phyloP scores from a whole-genome alignment of 78 protist species.

The Paratrimastix pyriformis region DNA sequence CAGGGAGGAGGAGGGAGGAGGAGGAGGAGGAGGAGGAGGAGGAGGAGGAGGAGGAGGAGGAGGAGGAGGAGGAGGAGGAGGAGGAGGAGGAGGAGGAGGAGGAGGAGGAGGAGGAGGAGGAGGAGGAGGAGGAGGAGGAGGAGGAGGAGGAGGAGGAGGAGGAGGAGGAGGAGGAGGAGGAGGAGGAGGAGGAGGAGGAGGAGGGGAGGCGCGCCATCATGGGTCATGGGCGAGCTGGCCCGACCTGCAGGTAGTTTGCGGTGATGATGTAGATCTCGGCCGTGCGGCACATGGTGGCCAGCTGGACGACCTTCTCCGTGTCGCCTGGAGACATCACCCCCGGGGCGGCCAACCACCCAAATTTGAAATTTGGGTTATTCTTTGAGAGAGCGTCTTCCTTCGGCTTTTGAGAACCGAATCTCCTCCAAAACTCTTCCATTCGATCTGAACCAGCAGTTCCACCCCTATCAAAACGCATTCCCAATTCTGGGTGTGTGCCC shows the following conservation, averaged over 20 bases:
- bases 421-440: too few relatives aligned
- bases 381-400: too few relatives aligned
- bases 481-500: too few relatives aligned
- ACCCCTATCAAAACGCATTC: too few relatives aligned
- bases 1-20: background rate
- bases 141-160: background rate
- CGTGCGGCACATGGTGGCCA: conserved; percentile 36
- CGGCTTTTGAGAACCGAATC: too few relatives aligned
- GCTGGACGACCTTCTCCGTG: conserved; percentile 57
- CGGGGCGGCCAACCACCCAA: too few relatives aligned
- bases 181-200: background rate
- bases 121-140: background rate
- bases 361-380: too few relatives aligned
- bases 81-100: background rate
- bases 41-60: background rate
- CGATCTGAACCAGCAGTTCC: too few relatives aligned
- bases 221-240: background rate
- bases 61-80: background rate
- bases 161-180: background rate
- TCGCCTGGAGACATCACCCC: too few relatives aligned
- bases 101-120: background rate
- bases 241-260: conserved; percentile 65
- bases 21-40: background rate
- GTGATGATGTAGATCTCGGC: conserved; percentile 49
- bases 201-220: background rate